Evolutionary conservation across 345 rosid genomes (phyloP).

Genomic region (Populus deltoides): DNA sequence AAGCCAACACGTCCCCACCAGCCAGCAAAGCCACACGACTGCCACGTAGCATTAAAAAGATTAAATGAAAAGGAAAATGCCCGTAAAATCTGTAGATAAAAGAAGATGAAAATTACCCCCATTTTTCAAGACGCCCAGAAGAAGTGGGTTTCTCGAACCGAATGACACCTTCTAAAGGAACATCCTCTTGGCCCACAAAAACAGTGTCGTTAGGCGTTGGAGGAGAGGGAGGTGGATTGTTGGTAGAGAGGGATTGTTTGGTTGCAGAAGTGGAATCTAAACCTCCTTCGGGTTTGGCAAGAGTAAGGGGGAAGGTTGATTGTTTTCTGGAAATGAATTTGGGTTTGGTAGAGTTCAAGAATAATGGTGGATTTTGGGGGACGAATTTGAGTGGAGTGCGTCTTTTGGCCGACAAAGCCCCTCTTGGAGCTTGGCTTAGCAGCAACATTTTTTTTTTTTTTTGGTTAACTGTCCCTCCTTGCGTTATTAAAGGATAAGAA

Average conservation of each 20-base stretch:
- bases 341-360: constrained; percentile 16
- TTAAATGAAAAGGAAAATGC: background rate
- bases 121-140: constrained; percentile 46
- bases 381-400: constrained; percentile 33
- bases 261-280: constrained; percentile 45
- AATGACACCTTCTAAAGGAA: constrained; percentile 86
- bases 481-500: too few relatives aligned
- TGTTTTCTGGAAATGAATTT: constrained; percentile 17
- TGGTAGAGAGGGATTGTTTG: constrained; percentile 20
- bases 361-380: constrained; percentile 29
- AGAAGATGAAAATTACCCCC: constrained; percentile 52
- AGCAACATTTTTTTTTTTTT: constrained; percentile 37
- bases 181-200: constrained; percentile 58
- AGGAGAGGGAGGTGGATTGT: background rate
- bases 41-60: constrained; percentile 8
- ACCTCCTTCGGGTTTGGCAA: constrained; percentile 63
- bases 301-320: constrained; percentile 31
- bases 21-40: constrained; percentile 79
- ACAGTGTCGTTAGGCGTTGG: constrained; percentile 42
- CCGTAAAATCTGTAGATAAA: background rate
- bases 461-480: too few relatives aligned
- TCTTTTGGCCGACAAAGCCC: constrained; percentile 44
- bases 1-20: constrained; percentile 85
- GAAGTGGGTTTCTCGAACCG: constrained; percentile 75
- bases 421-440: constrained; percentile 48